Conservation (phyloP, 768 basidiomycete genomes). For the Tricholoma flavovirens region DNA sequence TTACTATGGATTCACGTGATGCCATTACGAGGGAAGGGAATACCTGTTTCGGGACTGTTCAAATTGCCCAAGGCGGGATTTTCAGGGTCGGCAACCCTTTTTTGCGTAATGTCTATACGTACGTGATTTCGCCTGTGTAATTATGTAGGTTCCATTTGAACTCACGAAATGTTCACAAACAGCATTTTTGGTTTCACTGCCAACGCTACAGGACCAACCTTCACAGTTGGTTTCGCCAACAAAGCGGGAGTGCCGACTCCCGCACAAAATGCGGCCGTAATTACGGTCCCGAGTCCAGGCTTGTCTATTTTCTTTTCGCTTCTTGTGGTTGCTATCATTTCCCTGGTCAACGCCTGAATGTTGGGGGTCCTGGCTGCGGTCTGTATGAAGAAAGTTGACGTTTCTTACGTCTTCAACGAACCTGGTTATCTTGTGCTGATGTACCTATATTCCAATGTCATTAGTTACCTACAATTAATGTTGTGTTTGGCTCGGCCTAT, state of each 20-base stretch:
- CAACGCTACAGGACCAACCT: background rate
- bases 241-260: too few relatives aligned
- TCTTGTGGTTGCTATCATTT: background rate
- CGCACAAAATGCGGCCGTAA: background rate
- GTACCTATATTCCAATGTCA: too few relatives aligned
- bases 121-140: background rate
- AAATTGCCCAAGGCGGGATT: background rate
- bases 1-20: background rate
- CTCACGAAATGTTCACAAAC: background rate
- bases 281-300: background rate
- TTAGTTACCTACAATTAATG: too few relatives aligned
- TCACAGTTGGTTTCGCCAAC: background rate
- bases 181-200: background rate
- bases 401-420: background rate
- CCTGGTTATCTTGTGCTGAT: background rate
- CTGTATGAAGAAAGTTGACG: background rate
- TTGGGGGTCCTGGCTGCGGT: background rate
- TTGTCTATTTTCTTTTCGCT: background rate
- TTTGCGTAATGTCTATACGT: background rate
- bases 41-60: background rate
- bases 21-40: background rate
- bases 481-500: too few relatives aligned
- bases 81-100: background rate
- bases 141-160: background rate
- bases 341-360: background rate